Evolutionary conservation across 345 rosid species (phyloP), one percentile per base, ranked within the genome.

Genomic region (Gossypium ekmanianum): DNA sequence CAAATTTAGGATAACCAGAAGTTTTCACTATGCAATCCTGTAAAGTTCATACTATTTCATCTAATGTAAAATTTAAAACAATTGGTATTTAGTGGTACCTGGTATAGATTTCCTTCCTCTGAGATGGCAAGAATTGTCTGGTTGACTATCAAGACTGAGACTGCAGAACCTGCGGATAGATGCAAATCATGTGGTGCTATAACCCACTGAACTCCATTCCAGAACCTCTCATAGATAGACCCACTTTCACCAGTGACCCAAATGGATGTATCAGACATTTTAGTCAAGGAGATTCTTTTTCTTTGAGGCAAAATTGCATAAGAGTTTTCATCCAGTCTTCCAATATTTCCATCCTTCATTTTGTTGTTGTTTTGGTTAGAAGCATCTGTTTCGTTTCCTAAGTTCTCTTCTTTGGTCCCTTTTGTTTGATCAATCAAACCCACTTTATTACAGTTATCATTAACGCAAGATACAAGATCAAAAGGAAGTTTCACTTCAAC

Each of bases 161-260:
- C 70, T 11, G 89, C 91, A 12, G 61, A 78, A 27, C 88, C 94
- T 17, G 87, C 84, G 17, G 81, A 71, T 26, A 76, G 0, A 4
- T 88, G 86, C 34, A 88, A 83, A 68, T 88, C 88, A 75, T 86
- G 94, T 9, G 90, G 95, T 9, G 90, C 92, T 61, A 86, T 74
- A 64, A 86, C 92, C 95, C 92, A 88, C 77, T 84, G 91, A 13
- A 88, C 88, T 69, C 92, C 89, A 83, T 90, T 90, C 92, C 92
- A 90, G 76, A 84, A 90, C 82, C 92, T 84, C 84, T 90, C 92
- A 58, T 88, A 86, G 75, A 87, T 84, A 3, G 87, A 81, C 50
- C 94, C 90, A 72, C 94, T 88, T 74, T 84, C 84, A 43, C 92
- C 89, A 11, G 92, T 88, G 50, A 90, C 79, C 94, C 94, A 90